A percentile compares a stretch with the other conserved stretches of the same genome.
phyloP scores from a whole-genome alignment of 768 basidiomycete species.

The Naganishia randhawae region DNA sequence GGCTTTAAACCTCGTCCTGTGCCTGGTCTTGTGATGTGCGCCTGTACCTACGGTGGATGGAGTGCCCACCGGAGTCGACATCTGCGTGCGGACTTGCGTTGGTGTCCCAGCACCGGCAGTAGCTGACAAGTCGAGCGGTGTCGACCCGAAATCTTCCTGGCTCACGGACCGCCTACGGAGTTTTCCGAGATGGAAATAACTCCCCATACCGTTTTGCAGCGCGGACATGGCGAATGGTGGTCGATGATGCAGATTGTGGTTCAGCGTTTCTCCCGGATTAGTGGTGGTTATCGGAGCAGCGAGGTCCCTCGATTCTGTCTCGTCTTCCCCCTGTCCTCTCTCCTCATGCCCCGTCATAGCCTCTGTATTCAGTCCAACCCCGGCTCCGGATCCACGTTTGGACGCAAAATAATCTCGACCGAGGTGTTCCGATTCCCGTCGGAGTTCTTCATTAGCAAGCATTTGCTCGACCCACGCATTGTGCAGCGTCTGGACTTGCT shows the following conservation, averaged over 20 bases:
- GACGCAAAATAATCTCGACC: constrained; percentile 27
- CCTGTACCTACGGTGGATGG: not conserved
- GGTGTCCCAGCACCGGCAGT: not conserved
- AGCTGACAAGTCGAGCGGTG: not conserved
- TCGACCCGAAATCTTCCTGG: not conserved
- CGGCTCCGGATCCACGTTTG: constrained; percentile 10
- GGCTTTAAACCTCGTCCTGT: constrained; percentile 16
- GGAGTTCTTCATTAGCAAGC: constrained; percentile 16
- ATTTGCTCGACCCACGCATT: constrained; percentile 21
- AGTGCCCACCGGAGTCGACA: not conserved
- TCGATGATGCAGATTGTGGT: not conserved
- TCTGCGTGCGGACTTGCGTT: not conserved
- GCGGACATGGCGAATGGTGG: constrained; percentile 9
- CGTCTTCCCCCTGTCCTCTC: not conserved
- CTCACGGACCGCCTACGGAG: constrained; percentile 4
- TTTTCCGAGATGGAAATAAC: constrained; percentile 14
- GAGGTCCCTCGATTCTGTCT: not conserved
- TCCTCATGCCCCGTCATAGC: not conserved
- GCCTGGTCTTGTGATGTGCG: not conserved
- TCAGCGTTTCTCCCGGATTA: not conserved
- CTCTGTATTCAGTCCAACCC: not conserved
- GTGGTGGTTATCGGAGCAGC: too few species aligned
- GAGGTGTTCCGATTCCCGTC: constrained; percentile 23
- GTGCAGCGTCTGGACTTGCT: constrained; percentile 13
- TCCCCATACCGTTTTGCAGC: not conserved